Percentiles rank a stretch among this genome's conserved stretches.
phyloP scores from a whole-genome alignment of 306 rosid genomes.

The Fragaria iinumae region DNA sequence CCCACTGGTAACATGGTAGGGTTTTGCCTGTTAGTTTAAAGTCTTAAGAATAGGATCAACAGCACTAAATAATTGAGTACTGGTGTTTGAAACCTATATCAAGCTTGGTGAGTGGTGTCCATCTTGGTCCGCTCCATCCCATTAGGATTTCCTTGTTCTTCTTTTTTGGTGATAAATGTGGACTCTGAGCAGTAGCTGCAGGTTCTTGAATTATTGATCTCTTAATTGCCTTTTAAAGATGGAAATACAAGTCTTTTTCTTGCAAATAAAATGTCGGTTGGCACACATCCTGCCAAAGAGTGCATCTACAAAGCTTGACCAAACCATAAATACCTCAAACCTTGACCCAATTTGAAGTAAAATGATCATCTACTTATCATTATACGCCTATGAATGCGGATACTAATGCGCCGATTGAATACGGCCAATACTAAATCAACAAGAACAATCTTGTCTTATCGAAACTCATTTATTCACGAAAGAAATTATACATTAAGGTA shows the following conservation, averaged over 20 bases:
- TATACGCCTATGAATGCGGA: background rate
- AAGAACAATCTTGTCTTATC: background rate
- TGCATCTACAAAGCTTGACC: slow-evolving; percentile 30
- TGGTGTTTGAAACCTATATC: slow-evolving; percentile 18
- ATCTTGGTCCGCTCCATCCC: background rate
- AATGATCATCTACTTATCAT: background rate
- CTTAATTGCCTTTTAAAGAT: background rate
- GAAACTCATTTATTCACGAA: background rate
- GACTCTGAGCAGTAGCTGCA: background rate
- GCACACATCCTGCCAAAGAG: slow-evolving; percentile 14
- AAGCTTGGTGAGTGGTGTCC: slow-evolving; percentile 19
- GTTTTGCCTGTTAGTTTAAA: slow-evolving; percentile 24
- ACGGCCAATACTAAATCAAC: background rate
- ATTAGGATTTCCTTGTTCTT: slow-evolving; percentile 8
- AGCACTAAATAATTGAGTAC: slow-evolving; percentile 18
- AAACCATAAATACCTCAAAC: slow-evolving; percentile 1
- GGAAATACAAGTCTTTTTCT: slow-evolving; percentile 3
- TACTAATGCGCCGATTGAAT: background rate
- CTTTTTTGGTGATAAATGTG: background rate
- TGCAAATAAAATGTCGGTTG: slow-evolving; percentile 33
- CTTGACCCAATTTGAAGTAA: slow-evolving; percentile 13
- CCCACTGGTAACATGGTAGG: slow-evolving; percentile 34
- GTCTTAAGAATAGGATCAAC: slow-evolving; percentile 22
- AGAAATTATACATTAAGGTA: background rate
- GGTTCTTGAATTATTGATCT: background rate